Base-by-base conservation (phyloP, 2,329 filamentous ascomycete genomes). In the Aspergillus aculeatus region DNA sequence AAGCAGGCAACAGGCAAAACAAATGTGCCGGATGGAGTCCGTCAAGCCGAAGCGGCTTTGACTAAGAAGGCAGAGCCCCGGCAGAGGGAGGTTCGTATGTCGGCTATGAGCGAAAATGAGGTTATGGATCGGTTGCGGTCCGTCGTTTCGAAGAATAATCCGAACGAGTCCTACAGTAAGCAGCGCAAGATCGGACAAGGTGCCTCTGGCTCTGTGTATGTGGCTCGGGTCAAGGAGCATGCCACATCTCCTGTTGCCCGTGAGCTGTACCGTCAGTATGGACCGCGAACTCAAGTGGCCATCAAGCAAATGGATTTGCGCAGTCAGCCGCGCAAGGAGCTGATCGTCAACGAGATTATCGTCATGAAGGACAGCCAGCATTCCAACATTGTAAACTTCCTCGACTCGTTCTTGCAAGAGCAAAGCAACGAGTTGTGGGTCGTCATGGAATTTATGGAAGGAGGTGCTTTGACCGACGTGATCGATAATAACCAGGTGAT, bases 281-380 rank as follows among this genome's bases (percentile, higher is more conserved):
- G 92, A 12, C 83, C 86, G 54, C 87, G 91, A 64, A 91, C 91
- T 53, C 92, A 97, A 74, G 95, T 99, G 63, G 95, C 95, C 47
- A 99, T 99, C 75, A 99, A 99, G 81, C 95, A 99, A 80, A 99
- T 99, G 95, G 95, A 99, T 79, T 85, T 99, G 58, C 92, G 94
- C 54, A 95, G 96, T 73, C 95, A 99, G 77, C 95, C 95, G 51
- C 86, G 95, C 60, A 99, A 99, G 82, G 95, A 99, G 78, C 81
- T 99, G 71, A 99, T 99, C 72, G 95, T 99, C 56, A 99, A 99
- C 76, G 95, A 99, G 73, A 99, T 99, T 72, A 96, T 99, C 81
- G 95, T 99, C 61, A 99, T 99, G 95, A 97, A 98, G 81, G 95
- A 99, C 80, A 96, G 92, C 82, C 91, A 93, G 74, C 95, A 99